Evolutionary conservation across 257 asterid species (phyloP), one percentile per base, ranked within the genome.

Genomic region (Solanum ossicruentum): DNA sequence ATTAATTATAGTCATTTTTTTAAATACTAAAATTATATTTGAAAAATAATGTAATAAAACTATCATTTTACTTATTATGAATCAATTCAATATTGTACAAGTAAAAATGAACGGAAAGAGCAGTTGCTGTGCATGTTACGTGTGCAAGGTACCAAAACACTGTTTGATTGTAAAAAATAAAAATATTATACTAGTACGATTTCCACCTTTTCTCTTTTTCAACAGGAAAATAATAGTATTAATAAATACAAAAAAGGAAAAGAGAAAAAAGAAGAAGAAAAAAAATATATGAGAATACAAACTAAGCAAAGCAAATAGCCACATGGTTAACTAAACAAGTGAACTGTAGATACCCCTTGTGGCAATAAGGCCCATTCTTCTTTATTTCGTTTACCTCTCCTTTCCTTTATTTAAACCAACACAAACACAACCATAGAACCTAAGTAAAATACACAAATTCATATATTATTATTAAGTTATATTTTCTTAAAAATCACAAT

Each of bases 391-490:
- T 58, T 88, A 82, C 85, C 81, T 69, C 12, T 12, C 54, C 56
- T 85, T 77, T 47, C 56, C 85, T 69, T 86, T 84, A 82, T 87
- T 83, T 83, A 80, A 89, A 87, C 83, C 84, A 81, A 80, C 26
- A 69, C 77, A 17, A 49, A 49, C 45, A 75, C 82, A 75, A 75
- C 45, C 49, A 67, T 8, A 36, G 77, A 36, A 36, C 23, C 23
- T 69, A 69, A 39, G 52, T 69, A 69, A 36, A 17, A 21, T 15
- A n/a, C 18, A 32, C 49, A 8, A 23, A 47, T 75, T 47, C 7
- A 21, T 21, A 21, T 61, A 21, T 61, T 84, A 85, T 86, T 78
- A 75, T 90, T 88, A 84, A 86, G 84, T 87, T 90, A 91, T 77
- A 45, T 21, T 17, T 80, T 84, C 84, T 88, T 89, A 2, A 12